Percentiles rank a stretch among this genome's conserved stretches.
Conservation (phyloP, 1,139 yeast genomes). For the Blastobotrys elegans region DNA sequence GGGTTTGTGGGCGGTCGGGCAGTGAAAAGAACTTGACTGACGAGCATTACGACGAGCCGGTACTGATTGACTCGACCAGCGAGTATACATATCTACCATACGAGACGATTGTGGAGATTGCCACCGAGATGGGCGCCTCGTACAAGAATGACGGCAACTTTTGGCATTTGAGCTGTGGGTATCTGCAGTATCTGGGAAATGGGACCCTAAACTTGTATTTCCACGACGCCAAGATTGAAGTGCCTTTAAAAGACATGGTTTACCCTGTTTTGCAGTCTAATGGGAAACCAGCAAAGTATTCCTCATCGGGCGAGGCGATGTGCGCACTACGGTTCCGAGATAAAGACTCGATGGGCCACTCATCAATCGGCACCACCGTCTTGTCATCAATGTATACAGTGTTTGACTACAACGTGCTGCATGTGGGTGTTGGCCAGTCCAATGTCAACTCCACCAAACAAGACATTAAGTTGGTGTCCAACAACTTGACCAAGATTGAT, state of each 20-base stretch:
- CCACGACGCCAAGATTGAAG: slow-evolving; percentile 47
- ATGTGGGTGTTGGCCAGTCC: slow-evolving; percentile 54
- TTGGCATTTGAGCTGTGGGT: slow-evolving; percentile 63
- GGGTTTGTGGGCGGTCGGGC: slow-evolving; percentile 5
- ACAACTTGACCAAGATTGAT: not conserved
- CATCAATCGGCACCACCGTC: slow-evolving; percentile 59
- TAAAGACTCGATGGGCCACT: slow-evolving; percentile 46
- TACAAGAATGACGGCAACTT: slow-evolving; percentile 17
- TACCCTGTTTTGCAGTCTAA: slow-evolving; percentile 34
- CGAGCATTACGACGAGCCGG: slow-evolving; percentile 18
- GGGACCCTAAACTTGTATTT: slow-evolving; percentile 56
- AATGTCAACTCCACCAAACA: slow-evolving; percentile 1
- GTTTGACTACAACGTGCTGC: slow-evolving; percentile 57
- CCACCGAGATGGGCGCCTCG: slow-evolving; percentile 26
- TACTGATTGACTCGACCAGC: slow-evolving; percentile 36
- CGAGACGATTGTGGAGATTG: slow-evolving; percentile 20
- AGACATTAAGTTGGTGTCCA: not conserved
- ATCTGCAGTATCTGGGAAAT: slow-evolving; percentile 37
- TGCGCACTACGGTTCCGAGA: slow-evolving; percentile 58
- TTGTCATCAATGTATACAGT: slow-evolving; percentile 55
- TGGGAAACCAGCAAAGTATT: slow-evolving; percentile 27
- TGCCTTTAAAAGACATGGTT: slow-evolving; percentile 52
- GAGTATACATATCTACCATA: slow-evolving; percentile 31
- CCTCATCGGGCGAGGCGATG: slow-evolving; percentile 48
- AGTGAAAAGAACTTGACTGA: slow-evolving; percentile 12